phyloP scores from a whole-genome alignment of 148 eudicot genomes.

The Oxyria digyna region DNA sequence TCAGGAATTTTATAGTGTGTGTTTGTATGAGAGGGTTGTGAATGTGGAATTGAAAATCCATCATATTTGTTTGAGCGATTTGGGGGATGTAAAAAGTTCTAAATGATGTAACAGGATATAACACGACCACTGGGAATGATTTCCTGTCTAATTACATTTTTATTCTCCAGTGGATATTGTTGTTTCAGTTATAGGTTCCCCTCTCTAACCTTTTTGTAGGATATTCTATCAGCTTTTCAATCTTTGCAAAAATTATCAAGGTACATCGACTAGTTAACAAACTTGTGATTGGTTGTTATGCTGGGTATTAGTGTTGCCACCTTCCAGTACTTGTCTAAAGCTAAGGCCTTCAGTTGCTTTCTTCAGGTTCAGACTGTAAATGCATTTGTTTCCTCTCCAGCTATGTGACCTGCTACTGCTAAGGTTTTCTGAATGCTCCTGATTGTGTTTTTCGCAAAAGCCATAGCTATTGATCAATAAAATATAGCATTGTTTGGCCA shows the following conservation, averaged over 20 bases:
- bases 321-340: conserved; percentile 1
- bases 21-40: no score
- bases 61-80: no score
- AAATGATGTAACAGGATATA: neutral
- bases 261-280: neutral
- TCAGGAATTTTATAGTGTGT: neutral
- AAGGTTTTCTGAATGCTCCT: neutral
- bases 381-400: neutral
- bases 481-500: neutral
- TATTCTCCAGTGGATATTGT: neutral
- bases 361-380: neutral
- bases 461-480: neutral
- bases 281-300: neutral
- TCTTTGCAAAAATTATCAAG: neutral
- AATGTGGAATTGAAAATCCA: no score
- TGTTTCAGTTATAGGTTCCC: neutral
- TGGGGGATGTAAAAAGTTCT: neutral
- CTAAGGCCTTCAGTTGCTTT: neutral
- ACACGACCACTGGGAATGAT: neutral
- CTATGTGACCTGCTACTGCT: neutral
- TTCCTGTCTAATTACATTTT: neutral
- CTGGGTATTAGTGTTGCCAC: neutral
- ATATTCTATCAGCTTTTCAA: neutral
- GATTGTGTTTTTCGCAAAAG: neutral
- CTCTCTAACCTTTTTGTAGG: neutral